Evolutionary conservation across 1,284 basidiomycete species (phyloP).

Genomic region (Microbotryum violaceum): DNA sequence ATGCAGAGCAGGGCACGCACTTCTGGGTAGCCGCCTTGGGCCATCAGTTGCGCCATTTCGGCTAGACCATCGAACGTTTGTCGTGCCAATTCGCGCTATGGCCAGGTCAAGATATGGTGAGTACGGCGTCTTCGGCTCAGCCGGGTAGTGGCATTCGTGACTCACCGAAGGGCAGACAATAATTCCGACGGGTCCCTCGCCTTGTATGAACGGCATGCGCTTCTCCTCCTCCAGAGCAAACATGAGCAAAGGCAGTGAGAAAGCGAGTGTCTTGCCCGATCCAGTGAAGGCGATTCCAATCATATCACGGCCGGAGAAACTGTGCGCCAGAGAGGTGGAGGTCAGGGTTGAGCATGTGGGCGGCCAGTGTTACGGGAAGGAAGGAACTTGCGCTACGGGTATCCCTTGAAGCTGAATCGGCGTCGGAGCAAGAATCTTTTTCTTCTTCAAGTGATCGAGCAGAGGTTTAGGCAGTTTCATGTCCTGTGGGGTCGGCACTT

Average conservation of each 20-base stretch:
- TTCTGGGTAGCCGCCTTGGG: slow-evolving; percentile 75
- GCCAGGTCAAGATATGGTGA: background rate
- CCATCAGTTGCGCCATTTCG: slow-evolving; percentile 72
- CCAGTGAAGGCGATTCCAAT: slow-evolving; percentile 47
- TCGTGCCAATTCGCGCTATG: slow-evolving; percentile 69
- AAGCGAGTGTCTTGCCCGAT: slow-evolving; percentile 45
- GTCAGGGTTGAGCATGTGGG: background rate
- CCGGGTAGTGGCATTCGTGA: background rate
- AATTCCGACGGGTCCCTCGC: slow-evolving; percentile 92
- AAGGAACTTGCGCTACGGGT: slow-evolving; percentile 68
- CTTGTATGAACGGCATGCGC: slow-evolving; percentile 77
- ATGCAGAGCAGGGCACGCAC: slow-evolving; percentile 86
- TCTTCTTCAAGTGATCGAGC: slow-evolving; percentile 69
- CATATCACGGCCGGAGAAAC: slow-evolving; percentile 44
- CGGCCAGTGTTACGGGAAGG: background rate
- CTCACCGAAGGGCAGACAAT: slow-evolving; percentile 78
- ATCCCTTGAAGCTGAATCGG: slow-evolving; percentile 97
- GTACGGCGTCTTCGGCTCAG: slow-evolving; percentile 3
- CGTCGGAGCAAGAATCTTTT: slow-evolving; percentile 79
- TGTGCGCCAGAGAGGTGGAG: background rate
- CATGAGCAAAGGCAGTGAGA: slow-evolving; percentile 54
- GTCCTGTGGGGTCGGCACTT: slow-evolving; percentile 51
- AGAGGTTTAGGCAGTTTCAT: slow-evolving; percentile 93
- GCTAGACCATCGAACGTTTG: slow-evolving; percentile 94
- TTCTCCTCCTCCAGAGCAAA: slow-evolving; percentile 85